Base-by-base conservation (phyloP, 306 rosid genomes). In the Cicer judaicum region DNA sequence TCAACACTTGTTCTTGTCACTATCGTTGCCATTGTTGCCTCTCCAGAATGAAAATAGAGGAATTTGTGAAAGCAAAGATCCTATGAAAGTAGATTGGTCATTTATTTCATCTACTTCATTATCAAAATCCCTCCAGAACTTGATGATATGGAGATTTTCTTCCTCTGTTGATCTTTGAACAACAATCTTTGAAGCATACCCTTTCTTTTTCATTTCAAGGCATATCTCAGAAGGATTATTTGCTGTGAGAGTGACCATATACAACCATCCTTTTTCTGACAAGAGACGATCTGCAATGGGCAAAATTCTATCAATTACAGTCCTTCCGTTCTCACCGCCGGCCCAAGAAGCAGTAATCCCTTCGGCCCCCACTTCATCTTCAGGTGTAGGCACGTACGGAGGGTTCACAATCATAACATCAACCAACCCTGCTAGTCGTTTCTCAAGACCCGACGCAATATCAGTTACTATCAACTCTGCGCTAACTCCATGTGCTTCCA, bases 361-460 rank as follows among this genome's bases (percentile, higher is more conserved):
- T 79, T 79, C 86, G n/a, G 84, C 68, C 14, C 97, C 95, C 8
- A 92, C 98, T 82, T 95, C 99, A 41, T 88, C 88, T 78, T 95
- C 98, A 18, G 98, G 99, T 59, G 98, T 95, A 57, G 97, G 98
- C 43, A 95, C 99, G 75, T 92, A 95, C 40, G 99, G 99, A 1
- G 99, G 97, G 70, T 95, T 95, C 79, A 95, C 99, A 53, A 92
- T 92, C 78, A 95, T 82, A 41, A 95, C 93, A 73, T 95, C 99
- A 68, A 95, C 87, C 78, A 76, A 64, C 56, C 97, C 93, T 2
- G 91, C 86, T 61, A 95, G 79, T 15, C 97, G 98, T 40, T 87
- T 73, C 83, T 95, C 96, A 44, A 92, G 67, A 21, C 97, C 99
- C 4, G 86, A 81, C 7, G 97, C 96, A 18, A 94, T 88, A 77